These are phyloP conservation scores for Aspergillus fischeri DNA, from an alignment of 2,329 filamentous ascomycete genomes.

Conservation along the genomic window DNA sequence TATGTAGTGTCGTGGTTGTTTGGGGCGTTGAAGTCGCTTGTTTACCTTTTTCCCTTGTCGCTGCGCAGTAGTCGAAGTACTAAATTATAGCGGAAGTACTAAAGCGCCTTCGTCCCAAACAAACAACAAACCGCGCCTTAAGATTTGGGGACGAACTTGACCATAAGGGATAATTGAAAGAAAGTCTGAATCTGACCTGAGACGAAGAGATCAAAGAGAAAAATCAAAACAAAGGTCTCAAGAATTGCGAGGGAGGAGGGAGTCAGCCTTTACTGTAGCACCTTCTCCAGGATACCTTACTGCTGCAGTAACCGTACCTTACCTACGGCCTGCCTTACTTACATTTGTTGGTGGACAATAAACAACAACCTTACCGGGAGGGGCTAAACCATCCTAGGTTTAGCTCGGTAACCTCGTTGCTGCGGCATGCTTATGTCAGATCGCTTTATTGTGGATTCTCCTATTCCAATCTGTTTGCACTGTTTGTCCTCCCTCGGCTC, in stretches of 20 bases:
- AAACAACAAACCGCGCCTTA: slow-evolving; percentile 22
- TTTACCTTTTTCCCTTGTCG: slow-evolving; percentile 17
- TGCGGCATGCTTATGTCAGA: slow-evolving; percentile 17
- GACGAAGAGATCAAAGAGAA: slow-evolving; percentile 14
- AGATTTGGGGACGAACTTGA: background rate
- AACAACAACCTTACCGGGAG: slow-evolving; percentile 17
- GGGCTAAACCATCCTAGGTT: slow-evolving; percentile 17
- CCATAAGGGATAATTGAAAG: slow-evolving; percentile 1
- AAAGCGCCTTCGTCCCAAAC: slow-evolving; percentile 17
- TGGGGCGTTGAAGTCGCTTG: slow-evolving; percentile 9
- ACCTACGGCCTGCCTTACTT: background rate
- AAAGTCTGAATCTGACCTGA: slow-evolving; percentile 11
- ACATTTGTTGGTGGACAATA: background rate
- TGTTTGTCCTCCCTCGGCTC: slow-evolving; percentile 11
- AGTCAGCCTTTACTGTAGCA: background rate
- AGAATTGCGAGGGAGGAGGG: background rate
- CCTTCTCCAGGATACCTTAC: background rate
- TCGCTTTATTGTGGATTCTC: background rate
- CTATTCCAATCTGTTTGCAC: slow-evolving; percentile 11
- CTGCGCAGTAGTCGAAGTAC: slow-evolving; percentile 13
- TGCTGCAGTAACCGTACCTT: background rate
- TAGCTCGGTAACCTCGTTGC: slow-evolving; percentile 13
- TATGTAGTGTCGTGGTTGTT: slow-evolving; percentile 5
- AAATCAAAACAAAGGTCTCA: slow-evolving; percentile 9
- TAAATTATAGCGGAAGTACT: slow-evolving; percentile 15